These are phyloP conservation scores for Dalbergia cultrata DNA, from an alignment of 306 rosid genomes.

Conservation along the genomic window DNA sequence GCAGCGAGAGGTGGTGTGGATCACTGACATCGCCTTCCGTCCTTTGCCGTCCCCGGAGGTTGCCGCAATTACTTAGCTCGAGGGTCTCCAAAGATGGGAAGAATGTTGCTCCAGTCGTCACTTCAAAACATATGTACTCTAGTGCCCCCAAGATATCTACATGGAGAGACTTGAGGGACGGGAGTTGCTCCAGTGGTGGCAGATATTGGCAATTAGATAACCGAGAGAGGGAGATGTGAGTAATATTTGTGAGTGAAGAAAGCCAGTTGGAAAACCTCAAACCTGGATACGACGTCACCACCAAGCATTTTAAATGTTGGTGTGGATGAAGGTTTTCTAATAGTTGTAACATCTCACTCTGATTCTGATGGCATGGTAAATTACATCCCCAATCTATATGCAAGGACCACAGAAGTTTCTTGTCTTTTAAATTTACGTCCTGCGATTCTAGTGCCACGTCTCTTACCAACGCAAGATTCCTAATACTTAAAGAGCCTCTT, in stretches of 20 bases:
- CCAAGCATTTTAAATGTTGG: not conserved
- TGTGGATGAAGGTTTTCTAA: slow-evolving; percentile 31
- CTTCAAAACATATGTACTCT: slow-evolving; percentile 15
- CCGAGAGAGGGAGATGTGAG: rapidly evolving
- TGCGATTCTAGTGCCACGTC: not conserved
- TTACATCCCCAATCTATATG: not conserved
- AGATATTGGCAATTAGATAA: not conserved
- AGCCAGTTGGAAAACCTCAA: no score
- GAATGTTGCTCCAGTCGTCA: not conserved
- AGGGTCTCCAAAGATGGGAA: slow-evolving; percentile 46
- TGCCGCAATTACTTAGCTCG: not conserved
- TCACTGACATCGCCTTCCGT: not conserved
- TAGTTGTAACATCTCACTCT: not conserved
- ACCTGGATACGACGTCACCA: rapidly evolving
- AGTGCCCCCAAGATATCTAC: rapidly evolving
- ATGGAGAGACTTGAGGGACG: not conserved
- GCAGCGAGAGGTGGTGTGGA: no score
- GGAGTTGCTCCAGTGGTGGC: no score
- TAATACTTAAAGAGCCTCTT: not conserved
- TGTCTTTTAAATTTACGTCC: not conserved
- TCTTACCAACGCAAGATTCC: not conserved
- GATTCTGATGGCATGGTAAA: no score
- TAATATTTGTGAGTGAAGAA: no score
- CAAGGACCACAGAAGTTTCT: slow-evolving; percentile 4
- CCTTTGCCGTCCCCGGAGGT: slow-evolving; percentile 45